Conservation (phyloP, 176 grass and related monocot species). For the Cocos nucifera region DNA sequence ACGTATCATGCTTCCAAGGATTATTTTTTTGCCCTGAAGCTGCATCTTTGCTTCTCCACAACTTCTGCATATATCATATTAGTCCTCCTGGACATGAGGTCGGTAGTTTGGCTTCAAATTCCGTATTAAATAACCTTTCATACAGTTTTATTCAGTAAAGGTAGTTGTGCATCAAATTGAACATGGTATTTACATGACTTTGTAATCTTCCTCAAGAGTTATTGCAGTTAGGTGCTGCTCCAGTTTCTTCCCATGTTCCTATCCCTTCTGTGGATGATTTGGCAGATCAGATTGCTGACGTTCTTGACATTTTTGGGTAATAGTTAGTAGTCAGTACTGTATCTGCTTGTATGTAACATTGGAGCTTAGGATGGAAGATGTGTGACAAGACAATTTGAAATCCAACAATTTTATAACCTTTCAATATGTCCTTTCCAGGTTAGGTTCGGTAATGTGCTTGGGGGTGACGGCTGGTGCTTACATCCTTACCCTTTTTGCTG, state of each 20-base stretch:
- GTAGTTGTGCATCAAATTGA: not conserved
- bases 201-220: not conserved
- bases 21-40: slow-evolving; percentile 17
- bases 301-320: slow-evolving; percentile 22
- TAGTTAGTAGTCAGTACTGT: not conserved
- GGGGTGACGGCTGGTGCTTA: slow-evolving; percentile 17
- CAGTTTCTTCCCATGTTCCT: slow-evolving; percentile 11
- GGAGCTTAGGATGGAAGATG: not conserved
- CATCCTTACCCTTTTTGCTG: slow-evolving; percentile 22
- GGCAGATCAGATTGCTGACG: slow-evolving; percentile 16
- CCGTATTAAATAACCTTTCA: no score
- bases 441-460: slow-evolving; percentile 21
- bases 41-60: slow-evolving; percentile 17
- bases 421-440: not conserved
- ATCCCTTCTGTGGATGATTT: slow-evolving; percentile 25
- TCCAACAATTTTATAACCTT: not conserved
- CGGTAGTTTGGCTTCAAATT: not conserved
- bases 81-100: slow-evolving; percentile 25
- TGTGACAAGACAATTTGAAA: no score
- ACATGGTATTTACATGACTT: not conserved
- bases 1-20: slow-evolving; percentile 22
- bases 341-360: not conserved
- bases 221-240: slow-evolving; percentile 12
- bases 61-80: slow-evolving; percentile 24
- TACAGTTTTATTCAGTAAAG: no score